phyloP scores from a whole-genome alignment of 2,329 filamentous ascomycete species.

The Aspergillus calidoustus region DNA sequence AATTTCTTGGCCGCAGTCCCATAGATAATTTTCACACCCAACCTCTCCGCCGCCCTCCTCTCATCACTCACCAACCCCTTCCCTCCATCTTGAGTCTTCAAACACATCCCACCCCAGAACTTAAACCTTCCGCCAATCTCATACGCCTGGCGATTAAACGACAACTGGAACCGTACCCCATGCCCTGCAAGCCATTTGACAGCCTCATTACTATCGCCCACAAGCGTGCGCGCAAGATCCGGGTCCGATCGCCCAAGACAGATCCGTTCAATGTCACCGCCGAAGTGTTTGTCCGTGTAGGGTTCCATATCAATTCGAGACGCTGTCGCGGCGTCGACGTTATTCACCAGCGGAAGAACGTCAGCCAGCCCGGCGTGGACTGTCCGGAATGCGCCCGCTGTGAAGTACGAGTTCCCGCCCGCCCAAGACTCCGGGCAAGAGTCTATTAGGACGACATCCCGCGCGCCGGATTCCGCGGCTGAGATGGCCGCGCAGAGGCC shows the following conservation, averaged over 20 bases:
- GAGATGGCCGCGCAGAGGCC: constrained; percentile 63
- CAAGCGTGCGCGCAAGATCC: constrained; percentile 53
- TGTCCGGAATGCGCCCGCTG: constrained; percentile 66
- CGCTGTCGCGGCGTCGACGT: constrained; percentile 54
- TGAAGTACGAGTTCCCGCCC: constrained; percentile 69
- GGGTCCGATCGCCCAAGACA: constrained; percentile 59
- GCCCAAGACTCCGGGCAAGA: constrained; percentile 63
- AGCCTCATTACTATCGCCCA: constrained; percentile 56
- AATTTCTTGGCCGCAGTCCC: constrained; percentile 48
- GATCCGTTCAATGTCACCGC: constrained; percentile 61
- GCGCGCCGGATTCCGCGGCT: constrained; percentile 49
- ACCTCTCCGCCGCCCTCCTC: constrained; percentile 46
- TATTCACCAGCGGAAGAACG: constrained; percentile 65
- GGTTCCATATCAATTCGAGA: constrained; percentile 61
- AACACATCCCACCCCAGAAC: constrained; percentile 70
- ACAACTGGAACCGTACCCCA: constrained; percentile 63
- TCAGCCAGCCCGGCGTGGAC: constrained; percentile 60
- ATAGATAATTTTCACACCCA: constrained; percentile 53
- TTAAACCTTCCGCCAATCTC: constrained; percentile 63
- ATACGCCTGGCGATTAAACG: constrained; percentile 70
- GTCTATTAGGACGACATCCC: constrained; percentile 60
- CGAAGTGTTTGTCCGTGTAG: constrained; percentile 62
- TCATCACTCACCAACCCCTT: constrained; percentile 62
- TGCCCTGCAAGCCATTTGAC: constrained; percentile 61
- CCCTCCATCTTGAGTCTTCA: constrained; percentile 64